These are phyloP conservation scores for Platismatia glauca DNA, from an alignment of 495 filamentous ascomycete genomes.

Conservation along the genomic window DNA sequence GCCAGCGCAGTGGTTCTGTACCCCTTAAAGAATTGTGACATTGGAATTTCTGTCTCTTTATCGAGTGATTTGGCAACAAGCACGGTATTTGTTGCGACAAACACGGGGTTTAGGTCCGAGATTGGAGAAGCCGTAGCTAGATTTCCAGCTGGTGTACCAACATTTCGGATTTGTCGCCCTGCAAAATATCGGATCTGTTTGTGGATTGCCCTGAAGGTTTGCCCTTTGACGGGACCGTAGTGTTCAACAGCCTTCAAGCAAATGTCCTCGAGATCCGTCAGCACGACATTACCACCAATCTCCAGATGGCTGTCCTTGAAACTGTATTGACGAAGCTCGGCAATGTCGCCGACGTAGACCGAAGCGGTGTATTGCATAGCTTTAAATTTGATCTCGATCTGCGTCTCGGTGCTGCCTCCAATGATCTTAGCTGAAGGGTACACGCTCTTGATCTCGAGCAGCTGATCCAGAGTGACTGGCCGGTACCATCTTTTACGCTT, in stretches of 20 bases:
- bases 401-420: slow-evolving; percentile 91
- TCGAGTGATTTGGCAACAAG: slow-evolving; percentile 67
- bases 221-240: slow-evolving; percentile 63
- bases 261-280: slow-evolving; percentile 48
- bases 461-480: slow-evolving; percentile 75
- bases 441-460: slow-evolving; percentile 80
- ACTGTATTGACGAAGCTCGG: slow-evolving; percentile 70
- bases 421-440: slow-evolving; percentile 89
- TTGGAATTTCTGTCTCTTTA: slow-evolving; percentile 70
- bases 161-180: slow-evolving; percentile 90
- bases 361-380: slow-evolving; percentile 80
- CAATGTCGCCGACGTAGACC: slow-evolving; percentile 88
- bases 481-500: slow-evolving; percentile 92
- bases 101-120: slow-evolving; percentile 90
- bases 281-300: slow-evolving; percentile 82
- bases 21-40: slow-evolving; percentile 86
- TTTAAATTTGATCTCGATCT: slow-evolving; percentile 98
- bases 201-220: slow-evolving; percentile 47
- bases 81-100: slow-evolving; percentile 76
- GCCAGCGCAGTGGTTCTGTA: slow-evolving; percentile 81
- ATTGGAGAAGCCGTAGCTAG: slow-evolving; percentile 93
- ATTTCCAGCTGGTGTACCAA: slow-evolving; percentile 92
- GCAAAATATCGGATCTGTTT: slow-evolving; percentile 73
- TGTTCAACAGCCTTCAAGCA: slow-evolving; percentile 68
- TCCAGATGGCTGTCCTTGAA: slow-evolving; percentile 75